These are phyloP conservation scores for Maudiozyma barnettii DNA, from an alignment of 805 yeast species.

Conservation along the genomic window DNA sequence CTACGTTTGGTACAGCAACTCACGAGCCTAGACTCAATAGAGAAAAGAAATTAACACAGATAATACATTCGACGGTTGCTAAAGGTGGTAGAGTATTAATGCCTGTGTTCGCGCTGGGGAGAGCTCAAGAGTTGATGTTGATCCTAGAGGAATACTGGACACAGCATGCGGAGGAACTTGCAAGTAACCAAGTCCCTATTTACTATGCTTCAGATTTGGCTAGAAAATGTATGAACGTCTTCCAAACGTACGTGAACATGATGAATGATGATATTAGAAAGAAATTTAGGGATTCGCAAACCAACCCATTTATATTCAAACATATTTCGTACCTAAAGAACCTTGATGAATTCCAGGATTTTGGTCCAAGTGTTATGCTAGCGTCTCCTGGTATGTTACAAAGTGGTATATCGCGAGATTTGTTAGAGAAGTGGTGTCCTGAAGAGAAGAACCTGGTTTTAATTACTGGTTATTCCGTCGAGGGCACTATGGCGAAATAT, in stretches of 20 bases:
- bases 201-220: conserved; percentile 92
- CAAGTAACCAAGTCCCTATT: conserved; percentile 50
- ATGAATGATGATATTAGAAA: conserved; percentile 88
- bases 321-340: conserved; percentile 71
- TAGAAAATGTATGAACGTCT: conserved; percentile 92
- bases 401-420: conserved; percentile 85
- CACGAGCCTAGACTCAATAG: conserved; percentile 85
- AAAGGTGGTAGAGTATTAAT: conserved; percentile 87
- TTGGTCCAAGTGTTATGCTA: conserved; percentile 91
- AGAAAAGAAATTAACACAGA: conserved; percentile 68
- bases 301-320: conserved; percentile 87
- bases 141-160: conserved; percentile 95
- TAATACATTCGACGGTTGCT: conserved; percentile 72
- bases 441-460: conserved; percentile 83
- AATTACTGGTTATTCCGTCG: conserved; percentile 94
- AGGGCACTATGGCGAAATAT: conserved; percentile 94
- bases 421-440: conserved; percentile 95
- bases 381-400: conserved; percentile 99
- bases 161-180: conserved; percentile 67
- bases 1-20: conserved; percentile 96
- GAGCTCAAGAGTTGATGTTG: conserved; percentile 87
- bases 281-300: conserved; percentile 63
- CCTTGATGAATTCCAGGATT: conserved; percentile 78
- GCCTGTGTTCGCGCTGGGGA: conserved; percentile 94
- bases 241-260: conserved; percentile 92